Percentiles rank a stretch among this genome's conserved stretches.
Conservation (phyloP, 306 rosid species). For the Ziziphus jujuba region DNA sequence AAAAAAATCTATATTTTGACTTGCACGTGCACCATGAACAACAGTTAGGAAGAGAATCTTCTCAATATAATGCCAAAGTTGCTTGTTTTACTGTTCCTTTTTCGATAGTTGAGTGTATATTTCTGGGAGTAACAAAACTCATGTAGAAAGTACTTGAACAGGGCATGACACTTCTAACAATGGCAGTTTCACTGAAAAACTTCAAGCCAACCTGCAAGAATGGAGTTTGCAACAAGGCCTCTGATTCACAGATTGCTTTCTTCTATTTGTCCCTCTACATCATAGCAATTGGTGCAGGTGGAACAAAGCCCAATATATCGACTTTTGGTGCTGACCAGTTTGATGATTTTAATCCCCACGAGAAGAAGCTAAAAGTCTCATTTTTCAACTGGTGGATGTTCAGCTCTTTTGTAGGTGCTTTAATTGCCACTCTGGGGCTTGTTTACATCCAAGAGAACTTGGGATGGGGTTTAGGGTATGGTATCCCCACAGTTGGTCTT, state of each 20-base stretch:
- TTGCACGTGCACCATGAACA: background rate
- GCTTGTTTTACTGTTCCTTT: background rate
- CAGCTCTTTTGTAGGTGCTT: slow-evolving; percentile 55
- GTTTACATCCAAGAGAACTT: slow-evolving; percentile 75
- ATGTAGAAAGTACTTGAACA: background rate
- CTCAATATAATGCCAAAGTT: background rate
- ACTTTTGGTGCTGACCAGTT: slow-evolving; percentile 86
- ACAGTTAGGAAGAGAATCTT: background rate
- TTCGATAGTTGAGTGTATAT: too few species aligned
- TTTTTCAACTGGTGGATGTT: slow-evolving; percentile 89
- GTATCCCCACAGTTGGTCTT: slow-evolving; percentile 57
- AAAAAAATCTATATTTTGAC: background rate
- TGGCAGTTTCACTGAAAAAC: slow-evolving; percentile 53
- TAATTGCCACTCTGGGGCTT: slow-evolving; percentile 56
- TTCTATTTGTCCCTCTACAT: slow-evolving; percentile 62
- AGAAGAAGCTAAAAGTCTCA: slow-evolving; percentile 57
- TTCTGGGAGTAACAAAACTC: background rate
- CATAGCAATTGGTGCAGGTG: slow-evolving; percentile 68
- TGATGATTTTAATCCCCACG: slow-evolving; percentile 55
- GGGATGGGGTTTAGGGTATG: slow-evolving; percentile 80
- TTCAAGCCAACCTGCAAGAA: slow-evolving; percentile 47
- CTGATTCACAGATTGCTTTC: slow-evolving; percentile 37
- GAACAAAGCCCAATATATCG: slow-evolving; percentile 68
- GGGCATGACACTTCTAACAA: slow-evolving; percentile 62
- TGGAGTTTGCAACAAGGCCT: slow-evolving; percentile 54